phyloP scores from a whole-genome alignment of 495 filamentous ascomycete species.

The Penicillium herquei region DNA sequence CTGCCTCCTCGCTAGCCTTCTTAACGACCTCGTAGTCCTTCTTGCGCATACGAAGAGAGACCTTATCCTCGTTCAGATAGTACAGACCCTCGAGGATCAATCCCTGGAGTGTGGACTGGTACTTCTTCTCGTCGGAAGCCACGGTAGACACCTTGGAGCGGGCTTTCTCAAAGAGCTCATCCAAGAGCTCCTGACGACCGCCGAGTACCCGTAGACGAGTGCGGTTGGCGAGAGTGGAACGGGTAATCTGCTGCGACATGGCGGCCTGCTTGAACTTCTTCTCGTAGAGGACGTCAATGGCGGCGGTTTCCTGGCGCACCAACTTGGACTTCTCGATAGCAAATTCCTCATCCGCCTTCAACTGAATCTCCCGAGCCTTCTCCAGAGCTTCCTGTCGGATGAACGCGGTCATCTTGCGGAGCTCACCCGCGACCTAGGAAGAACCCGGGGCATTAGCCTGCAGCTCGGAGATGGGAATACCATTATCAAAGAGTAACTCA shows the following conservation, averaged over 20 bases:
- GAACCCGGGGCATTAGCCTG: slow-evolving; percentile 13
- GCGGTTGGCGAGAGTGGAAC: slow-evolving; percentile 92
- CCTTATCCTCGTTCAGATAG: slow-evolving; percentile 74
- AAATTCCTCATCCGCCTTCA: slow-evolving; percentile 98
- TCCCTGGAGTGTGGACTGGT: slow-evolving; percentile 71
- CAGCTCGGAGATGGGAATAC: not conserved
- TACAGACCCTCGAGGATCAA: slow-evolving; percentile 89
- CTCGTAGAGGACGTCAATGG: slow-evolving; percentile 89
- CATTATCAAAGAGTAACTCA: not conserved
- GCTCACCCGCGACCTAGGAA: slow-evolving; percentile 81
- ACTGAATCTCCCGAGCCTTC: slow-evolving; percentile 92
- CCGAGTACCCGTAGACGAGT: slow-evolving; percentile 83
- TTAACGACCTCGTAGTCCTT: slow-evolving; percentile 70
- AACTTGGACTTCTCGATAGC: slow-evolving; percentile 98
- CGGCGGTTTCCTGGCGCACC: slow-evolving; percentile 85
- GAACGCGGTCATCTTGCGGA: slow-evolving; percentile 99
- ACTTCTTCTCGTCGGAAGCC: slow-evolving; percentile 65
- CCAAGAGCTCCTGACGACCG: slow-evolving; percentile 83
- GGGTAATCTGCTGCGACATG: slow-evolving; percentile 97
- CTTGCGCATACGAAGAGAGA: slow-evolving; percentile 72
- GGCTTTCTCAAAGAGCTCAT: slow-evolving; percentile 85
- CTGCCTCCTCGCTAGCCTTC: slow-evolving; percentile 72
- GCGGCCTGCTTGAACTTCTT: slow-evolving; percentile 97
- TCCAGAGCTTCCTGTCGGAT: slow-evolving; percentile 97
- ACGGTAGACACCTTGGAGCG: slow-evolving; percentile 61